These are phyloP conservation scores for Hypoxylon crocopeplum DNA, from an alignment of 495 filamentous ascomycete species.

Conservation along the genomic window DNA sequence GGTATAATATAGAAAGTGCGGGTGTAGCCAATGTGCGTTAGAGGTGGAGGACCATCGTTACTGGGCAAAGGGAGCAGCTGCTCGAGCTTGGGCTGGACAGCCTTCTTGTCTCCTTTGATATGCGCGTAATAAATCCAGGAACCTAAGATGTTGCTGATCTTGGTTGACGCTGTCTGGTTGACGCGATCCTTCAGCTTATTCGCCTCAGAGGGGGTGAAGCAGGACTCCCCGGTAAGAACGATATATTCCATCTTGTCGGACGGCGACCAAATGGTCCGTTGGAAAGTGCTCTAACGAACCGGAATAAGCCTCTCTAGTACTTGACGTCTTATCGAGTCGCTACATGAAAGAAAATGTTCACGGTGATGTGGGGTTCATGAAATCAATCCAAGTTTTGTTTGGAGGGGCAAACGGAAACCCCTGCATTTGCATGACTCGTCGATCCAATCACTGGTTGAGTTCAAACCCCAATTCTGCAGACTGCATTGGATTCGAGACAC, in stretches of 20 bases:
- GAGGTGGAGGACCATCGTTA: slow-evolving; percentile 15
- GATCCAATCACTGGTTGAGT: slow-evolving; percentile 16
- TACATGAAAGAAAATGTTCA: slow-evolving; percentile 26
- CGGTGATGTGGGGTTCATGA: slow-evolving; percentile 23
- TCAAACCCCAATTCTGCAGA: slow-evolving; percentile 13
- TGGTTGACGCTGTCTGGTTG: slow-evolving; percentile 49
- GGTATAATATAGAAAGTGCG: slow-evolving; percentile 72
- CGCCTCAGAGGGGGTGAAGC: slow-evolving; percentile 58
- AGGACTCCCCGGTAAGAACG: slow-evolving; percentile 54
- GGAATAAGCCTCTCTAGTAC: slow-evolving; percentile 2
- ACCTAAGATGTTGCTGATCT: slow-evolving; percentile 52
- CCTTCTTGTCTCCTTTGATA: slow-evolving; percentile 44
- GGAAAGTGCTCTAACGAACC: slow-evolving; percentile 7
- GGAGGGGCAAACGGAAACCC: slow-evolving; percentile 28
- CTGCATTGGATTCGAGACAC: not conserved
- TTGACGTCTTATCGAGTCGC: slow-evolving; percentile 10
- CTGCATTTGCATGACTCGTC: slow-evolving; percentile 18
- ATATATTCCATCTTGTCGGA: slow-evolving; percentile 42
- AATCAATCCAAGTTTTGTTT: slow-evolving; percentile 17
- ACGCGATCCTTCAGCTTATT: slow-evolving; percentile 57
- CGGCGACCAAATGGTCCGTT: slow-evolving; percentile 13
- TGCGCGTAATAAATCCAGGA: slow-evolving; percentile 60
- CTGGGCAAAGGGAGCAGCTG: slow-evolving; percentile 50
- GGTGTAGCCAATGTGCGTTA: slow-evolving; percentile 42
- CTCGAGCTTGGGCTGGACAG: slow-evolving; percentile 45